A percentile compares a stretch with the other conserved stretches of the same genome.
phyloP scores from a whole-genome alignment of 345 rosid species.

The Gossypium turneri region DNA sequence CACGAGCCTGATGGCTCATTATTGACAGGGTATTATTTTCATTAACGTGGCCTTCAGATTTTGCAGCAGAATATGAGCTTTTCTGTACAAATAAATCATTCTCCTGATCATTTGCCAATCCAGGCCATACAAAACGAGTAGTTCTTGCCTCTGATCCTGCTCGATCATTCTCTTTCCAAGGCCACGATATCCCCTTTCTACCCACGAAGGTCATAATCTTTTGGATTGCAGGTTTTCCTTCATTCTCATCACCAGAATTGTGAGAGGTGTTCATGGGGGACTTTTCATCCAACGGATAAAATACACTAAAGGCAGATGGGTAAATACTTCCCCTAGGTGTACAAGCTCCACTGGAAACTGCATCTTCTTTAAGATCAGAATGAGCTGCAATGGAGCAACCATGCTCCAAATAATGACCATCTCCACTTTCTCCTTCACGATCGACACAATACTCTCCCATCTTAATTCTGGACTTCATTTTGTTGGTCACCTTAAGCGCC shows the following conservation, averaged over 20 bases:
- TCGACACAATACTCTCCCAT: conserved; percentile 44
- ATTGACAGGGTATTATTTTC: conserved; percentile 47
- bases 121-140: conserved; percentile 47
- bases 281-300: conserved; percentile 50
- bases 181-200: conserved; percentile 87
- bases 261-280: conserved; percentile 37
- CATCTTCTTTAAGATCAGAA: conserved; percentile 74
- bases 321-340: conserved; percentile 77
- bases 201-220: conserved; percentile 67
- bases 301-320: conserved; percentile 57
- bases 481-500: conserved; percentile 84
- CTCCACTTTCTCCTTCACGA: conserved; percentile 77
- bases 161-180: conserved; percentile 86
- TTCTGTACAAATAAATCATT: conserved; percentile 37
- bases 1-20: conserved; percentile 74
- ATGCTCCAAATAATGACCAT: conserved; percentile 65
- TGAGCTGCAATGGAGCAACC: conserved; percentile 48
- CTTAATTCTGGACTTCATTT: conserved; percentile 74
- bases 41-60: conserved; percentile 41
- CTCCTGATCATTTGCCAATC: conserved; percentile 60
- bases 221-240: conserved; percentile 64
- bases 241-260: conserved; percentile 72
- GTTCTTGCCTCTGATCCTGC: conserved; percentile 57
- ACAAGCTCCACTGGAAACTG: conserved; percentile 79
- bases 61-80: conserved; percentile 38